phyloP scores from a whole-genome alignment of 805 yeast species.

The Lipomyces starkeyi region DNA sequence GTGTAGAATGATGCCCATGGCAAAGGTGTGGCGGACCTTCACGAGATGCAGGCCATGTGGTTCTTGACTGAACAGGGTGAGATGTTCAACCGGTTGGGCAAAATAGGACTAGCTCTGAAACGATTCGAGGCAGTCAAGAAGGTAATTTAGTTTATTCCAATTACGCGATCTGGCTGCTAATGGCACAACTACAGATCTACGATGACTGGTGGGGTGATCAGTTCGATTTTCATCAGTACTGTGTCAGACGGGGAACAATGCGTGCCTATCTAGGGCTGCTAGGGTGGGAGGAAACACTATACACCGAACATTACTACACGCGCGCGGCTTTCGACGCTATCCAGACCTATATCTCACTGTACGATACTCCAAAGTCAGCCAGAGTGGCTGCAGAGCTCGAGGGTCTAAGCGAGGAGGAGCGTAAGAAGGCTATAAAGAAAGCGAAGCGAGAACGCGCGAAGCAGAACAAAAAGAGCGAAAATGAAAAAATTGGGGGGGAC shows the following conservation, averaged over 20 bases:
- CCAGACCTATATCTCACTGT: conserved; percentile 56
- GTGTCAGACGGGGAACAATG: conserved; percentile 88
- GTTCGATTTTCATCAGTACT: conserved; percentile 91
- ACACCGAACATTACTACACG: conserved; percentile 65
- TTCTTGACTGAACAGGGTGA: conserved; percentile 84
- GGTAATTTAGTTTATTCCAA: conserved; percentile 43
- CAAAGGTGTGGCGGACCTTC: conserved; percentile 87
- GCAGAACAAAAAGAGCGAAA: conserved; percentile 51
- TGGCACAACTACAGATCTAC: conserved; percentile 47
- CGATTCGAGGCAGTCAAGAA: conserved; percentile 70
- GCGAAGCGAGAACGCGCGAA: conserved; percentile 52
- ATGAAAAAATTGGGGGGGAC: conserved; percentile 44
- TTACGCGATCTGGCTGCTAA: neutral
- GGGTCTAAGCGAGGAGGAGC: conserved; percentile 45
- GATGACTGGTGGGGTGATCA: conserved; percentile 80
- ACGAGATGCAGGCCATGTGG: conserved; percentile 91
- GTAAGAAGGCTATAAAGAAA: conserved; percentile 47
- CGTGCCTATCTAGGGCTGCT: conserved; percentile 79
- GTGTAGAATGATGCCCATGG: conserved; percentile 66
- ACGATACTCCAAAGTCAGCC: conserved; percentile 38
- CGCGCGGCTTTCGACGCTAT: conserved; percentile 73
- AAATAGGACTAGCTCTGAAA: conserved; percentile 77
- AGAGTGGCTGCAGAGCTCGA: conserved; percentile 37
- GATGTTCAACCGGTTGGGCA: conserved; percentile 69
- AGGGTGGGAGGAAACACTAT: conserved; percentile 81